Evolutionary conservation across 2,329 filamentous ascomycete species (phyloP).

Genomic region (Penicillium paneum): DNA sequence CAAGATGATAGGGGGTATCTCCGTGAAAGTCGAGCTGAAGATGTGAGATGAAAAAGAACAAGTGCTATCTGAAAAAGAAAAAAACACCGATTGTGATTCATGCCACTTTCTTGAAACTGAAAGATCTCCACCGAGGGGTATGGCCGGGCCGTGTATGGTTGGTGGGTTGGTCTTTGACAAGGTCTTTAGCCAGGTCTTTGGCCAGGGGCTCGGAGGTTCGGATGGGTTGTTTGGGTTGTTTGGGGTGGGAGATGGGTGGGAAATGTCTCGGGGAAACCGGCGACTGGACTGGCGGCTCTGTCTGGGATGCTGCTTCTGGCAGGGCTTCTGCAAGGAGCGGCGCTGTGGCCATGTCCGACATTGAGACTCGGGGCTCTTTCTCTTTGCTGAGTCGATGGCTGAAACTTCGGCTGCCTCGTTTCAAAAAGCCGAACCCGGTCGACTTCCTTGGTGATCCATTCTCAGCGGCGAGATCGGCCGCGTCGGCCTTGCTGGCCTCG

Average conservation of each 20-base stretch:
- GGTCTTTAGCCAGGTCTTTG: conserved; percentile 6
- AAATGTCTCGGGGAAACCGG: conserved; percentile 15
- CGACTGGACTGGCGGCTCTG: conserved; percentile 6
- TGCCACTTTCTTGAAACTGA: conserved; percentile 24
- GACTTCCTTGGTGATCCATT: conserved; percentile 41
- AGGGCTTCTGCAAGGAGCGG: conserved; percentile 13
- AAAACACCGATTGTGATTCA: conserved; percentile 6
- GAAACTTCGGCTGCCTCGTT: conserved; percentile 73
- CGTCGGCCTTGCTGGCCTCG: conserved; percentile 63
- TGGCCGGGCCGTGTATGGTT: conserved; percentile 15
- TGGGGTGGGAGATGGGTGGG: conserved; percentile 14
- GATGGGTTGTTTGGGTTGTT: conserved; percentile 18
- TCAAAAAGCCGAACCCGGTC: conserved; percentile 60
- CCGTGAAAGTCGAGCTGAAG: conserved; percentile 12
- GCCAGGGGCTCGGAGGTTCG: conserved; percentile 12
- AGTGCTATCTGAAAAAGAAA: conserved; percentile 2
- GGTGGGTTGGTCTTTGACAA: conserved; percentile 3
- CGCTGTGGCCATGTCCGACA: conserved; percentile 23
- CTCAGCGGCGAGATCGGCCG: conserved; percentile 49
- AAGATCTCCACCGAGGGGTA: conserved; percentile 23
- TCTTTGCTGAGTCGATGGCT: conserved; percentile 61
- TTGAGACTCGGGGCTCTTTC: conserved; percentile 35
- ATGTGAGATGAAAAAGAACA: conserved; percentile 11
- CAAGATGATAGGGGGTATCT: conserved; percentile 19
- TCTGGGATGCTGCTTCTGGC: conserved; percentile 17